phyloP scores from a whole-genome alignment of 2,329 filamentous ascomycete species.

The Scedosporium minutisporum region DNA sequence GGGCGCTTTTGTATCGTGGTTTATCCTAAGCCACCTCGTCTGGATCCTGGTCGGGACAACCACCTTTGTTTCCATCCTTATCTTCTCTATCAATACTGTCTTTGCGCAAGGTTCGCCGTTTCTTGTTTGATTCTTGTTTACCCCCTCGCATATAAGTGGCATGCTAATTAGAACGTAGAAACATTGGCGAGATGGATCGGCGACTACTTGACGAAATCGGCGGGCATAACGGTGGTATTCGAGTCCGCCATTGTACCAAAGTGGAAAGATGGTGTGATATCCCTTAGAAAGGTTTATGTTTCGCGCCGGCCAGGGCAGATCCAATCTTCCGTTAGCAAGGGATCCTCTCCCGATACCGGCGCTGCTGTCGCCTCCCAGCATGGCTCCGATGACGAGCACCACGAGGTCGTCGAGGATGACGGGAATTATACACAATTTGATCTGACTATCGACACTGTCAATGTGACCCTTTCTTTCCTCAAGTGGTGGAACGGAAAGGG shows the following conservation, averaged over 20 bases:
- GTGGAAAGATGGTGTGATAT: conserved; percentile 92
- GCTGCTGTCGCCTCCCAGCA: conserved; percentile 67
- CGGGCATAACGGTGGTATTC: conserved; percentile 87
- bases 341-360: conserved; percentile 74
- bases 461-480: conserved; percentile 92
- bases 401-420: conserved; percentile 57
- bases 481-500: conserved; percentile 99
- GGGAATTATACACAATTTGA: conserved; percentile 98
- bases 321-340: conserved; percentile 79
- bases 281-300: conserved; percentile 93
- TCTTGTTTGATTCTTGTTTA: not conserved
- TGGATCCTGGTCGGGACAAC: conserved; percentile 97
- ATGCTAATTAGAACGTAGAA: conserved; percentile 43
- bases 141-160: not conserved
- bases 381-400: conserved; percentile 25
- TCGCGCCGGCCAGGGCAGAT: conserved; percentile 80
- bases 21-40: conserved; percentile 82
- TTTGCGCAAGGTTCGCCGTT: conserved; percentile 69
- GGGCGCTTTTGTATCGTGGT: conserved; percentile 88
- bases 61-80: conserved; percentile 87
- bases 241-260: conserved; percentile 96
- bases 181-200: conserved; percentile 87
- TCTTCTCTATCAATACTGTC: conserved; percentile 89
- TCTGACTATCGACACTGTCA: conserved; percentile 86
- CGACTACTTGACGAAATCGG: conserved; percentile 89